These are phyloP conservation scores for Triangularia setosa DNA, from an alignment of 2,329 filamentous ascomycete genomes.

Conservation along the genomic window DNA sequence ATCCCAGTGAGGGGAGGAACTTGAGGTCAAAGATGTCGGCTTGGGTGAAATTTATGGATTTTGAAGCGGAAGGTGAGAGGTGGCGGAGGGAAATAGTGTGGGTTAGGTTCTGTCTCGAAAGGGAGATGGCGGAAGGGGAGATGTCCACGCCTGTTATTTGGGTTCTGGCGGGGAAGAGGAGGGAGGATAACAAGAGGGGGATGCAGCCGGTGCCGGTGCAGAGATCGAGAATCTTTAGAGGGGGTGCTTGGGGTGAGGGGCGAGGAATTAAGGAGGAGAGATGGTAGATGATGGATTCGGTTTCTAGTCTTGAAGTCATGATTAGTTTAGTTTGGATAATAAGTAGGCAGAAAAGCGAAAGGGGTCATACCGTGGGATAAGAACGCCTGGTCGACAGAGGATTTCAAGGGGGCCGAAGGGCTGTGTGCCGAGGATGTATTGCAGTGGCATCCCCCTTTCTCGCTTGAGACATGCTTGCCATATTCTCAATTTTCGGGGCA, in stretches of 20 bases:
- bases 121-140: slow-evolving; percentile 57
- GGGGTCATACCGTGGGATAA: slow-evolving; percentile 70
- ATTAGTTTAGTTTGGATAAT: neutral
- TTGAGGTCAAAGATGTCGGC: slow-evolving; percentile 21
- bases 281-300: slow-evolving; percentile 59
- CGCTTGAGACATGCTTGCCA: slow-evolving; percentile 44
- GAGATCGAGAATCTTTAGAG: slow-evolving; percentile 69
- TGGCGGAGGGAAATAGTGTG: slow-evolving; percentile 41
- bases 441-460: slow-evolving; percentile 67
- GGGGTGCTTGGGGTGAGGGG: neutral
- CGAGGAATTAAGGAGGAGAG: slow-evolving; percentile 33
- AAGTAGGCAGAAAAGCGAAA: neutral
- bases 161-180: slow-evolving; percentile 36
- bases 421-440: slow-evolving; percentile 85
- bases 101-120: slow-evolving; percentile 62
- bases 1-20: neutral
- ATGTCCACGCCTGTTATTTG: slow-evolving; percentile 67
- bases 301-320: slow-evolving; percentile 51
- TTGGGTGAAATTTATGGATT: slow-evolving; percentile 13
- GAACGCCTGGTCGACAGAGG: slow-evolving; percentile 67
- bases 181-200: slow-evolving; percentile 64
- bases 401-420: slow-evolving; percentile 85
- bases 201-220: slow-evolving; percentile 94
- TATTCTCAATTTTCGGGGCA: slow-evolving; percentile 9
- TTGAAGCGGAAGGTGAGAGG: slow-evolving; percentile 19